Evolutionary conservation across 2,329 filamentous ascomycete species (phyloP).

Genomic region (Aspergillus bombycis): DNA sequence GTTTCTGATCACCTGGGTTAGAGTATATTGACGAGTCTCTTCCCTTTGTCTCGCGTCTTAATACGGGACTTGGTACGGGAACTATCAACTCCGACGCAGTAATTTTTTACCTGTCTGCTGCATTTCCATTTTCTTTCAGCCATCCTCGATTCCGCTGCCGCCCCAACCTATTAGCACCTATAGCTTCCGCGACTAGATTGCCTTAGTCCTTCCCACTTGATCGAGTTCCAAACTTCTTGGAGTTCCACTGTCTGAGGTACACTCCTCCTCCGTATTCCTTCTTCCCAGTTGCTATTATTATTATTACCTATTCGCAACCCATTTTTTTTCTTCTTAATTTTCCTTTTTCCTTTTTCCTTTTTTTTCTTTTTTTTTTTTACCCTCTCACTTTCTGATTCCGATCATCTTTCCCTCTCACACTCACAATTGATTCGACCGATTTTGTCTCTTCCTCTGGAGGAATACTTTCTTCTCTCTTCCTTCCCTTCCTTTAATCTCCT

Average conservation of each 20-base stretch:
- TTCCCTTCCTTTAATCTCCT: background rate
- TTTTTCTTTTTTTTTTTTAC: slow-evolving; percentile 5
- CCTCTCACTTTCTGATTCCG: slow-evolving; percentile 2
- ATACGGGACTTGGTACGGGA: background rate
- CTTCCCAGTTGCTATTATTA: slow-evolving; percentile 2
- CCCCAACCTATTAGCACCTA: slow-evolving; percentile 13
- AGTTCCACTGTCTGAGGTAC: slow-evolving; percentile 7
- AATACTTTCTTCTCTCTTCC: slow-evolving; percentile 7
- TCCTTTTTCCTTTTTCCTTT: background rate
- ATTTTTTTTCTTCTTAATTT: slow-evolving; percentile 7
- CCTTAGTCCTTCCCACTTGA: slow-evolving; percentile 13
- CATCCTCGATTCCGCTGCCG: slow-evolving; percentile 6
- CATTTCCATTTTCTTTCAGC: background rate
- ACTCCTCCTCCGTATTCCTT: slow-evolving; percentile 2
- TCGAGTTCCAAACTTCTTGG: slow-evolving; percentile 9
- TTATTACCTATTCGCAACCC: slow-evolving; percentile 2
- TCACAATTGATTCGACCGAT: background rate
- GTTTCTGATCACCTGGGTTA: background rate
- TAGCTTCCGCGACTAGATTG: slow-evolving; percentile 21
- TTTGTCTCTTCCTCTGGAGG: background rate
- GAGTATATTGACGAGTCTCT: background rate
- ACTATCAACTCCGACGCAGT: slow-evolving; percentile 6
- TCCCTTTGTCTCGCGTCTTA: background rate
- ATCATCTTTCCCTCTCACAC: background rate
- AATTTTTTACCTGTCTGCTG: slow-evolving; percentile 1